phyloP scores from a whole-genome alignment of 2,329 filamentous ascomycete species.

The Sphaerulina vaccinii region DNA sequence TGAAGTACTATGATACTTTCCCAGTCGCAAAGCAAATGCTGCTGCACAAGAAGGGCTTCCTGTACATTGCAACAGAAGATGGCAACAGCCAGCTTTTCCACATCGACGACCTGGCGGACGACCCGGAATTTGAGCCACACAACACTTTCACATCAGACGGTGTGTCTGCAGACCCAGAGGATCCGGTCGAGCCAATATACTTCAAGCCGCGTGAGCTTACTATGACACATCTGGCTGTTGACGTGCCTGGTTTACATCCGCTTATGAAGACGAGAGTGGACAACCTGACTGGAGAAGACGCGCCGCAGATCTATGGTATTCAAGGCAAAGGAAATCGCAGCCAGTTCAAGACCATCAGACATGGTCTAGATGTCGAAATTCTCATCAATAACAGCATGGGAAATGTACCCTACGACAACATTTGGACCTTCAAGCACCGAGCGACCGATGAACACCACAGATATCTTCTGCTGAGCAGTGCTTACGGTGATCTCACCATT shows the following conservation, averaged over 20 bases:
- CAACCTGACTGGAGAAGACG: constrained; percentile 87
- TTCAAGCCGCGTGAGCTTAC: constrained; percentile 76
- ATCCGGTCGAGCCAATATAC: constrained; percentile 73
- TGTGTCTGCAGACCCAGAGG: constrained; percentile 72
- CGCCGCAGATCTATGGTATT: constrained; percentile 92
- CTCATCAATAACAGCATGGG: constrained; percentile 33
- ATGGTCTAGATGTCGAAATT: constrained; percentile 89
- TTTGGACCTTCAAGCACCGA: constrained; percentile 92
- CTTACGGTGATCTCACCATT: constrained; percentile 59
- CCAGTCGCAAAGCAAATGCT: constrained; percentile 83
- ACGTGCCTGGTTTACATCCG: constrained; percentile 76
- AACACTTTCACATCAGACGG: constrained; percentile 39
- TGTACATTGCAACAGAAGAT: constrained; percentile 88
- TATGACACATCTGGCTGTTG: constrained; percentile 58
- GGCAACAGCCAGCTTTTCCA: constrained; percentile 96
- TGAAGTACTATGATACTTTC: constrained; percentile 98
- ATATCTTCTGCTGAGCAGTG: constrained; percentile 78
- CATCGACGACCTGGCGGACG: constrained; percentile 94
- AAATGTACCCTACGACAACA: constrained; percentile 43
- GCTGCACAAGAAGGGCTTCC: constrained; percentile 91
- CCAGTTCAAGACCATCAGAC: constrained; percentile 85
- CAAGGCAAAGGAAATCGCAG: constrained; percentile 87
- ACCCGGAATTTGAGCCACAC: constrained; percentile 78
- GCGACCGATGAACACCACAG: constrained; percentile 82
- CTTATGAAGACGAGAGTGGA: constrained; percentile 87